Evolutionary conservation across 805 yeast genomes (phyloP).

Genomic region (Sporopachydermia lactativora): DNA sequence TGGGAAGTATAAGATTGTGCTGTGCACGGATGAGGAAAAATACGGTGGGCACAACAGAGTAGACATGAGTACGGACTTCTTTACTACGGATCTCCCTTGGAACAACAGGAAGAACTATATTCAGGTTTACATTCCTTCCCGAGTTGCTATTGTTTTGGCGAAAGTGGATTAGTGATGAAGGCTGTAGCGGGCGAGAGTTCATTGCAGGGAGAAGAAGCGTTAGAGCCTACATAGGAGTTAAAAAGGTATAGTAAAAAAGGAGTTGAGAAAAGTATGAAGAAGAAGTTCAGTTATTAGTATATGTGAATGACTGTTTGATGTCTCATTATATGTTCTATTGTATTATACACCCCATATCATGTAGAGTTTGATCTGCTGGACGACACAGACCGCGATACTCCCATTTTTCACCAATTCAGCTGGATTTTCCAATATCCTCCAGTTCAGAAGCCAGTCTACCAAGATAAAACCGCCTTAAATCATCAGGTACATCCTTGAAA

Average conservation of each 20-base stretch:
- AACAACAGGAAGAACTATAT: slow-evolving; percentile 62
- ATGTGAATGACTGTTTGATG: too few relatives aligned
- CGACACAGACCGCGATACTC: too few relatives aligned
- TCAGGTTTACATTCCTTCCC: slow-evolving; percentile 69
- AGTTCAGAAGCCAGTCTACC: slow-evolving; percentile 18
- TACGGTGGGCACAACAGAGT: slow-evolving; percentile 79
- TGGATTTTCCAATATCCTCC: slow-evolving; percentile 1
- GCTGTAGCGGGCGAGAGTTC: slow-evolving; percentile 7
- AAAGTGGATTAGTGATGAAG: slow-evolving; percentile 2
- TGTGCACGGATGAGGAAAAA: slow-evolving; percentile 56
- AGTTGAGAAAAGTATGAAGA: too few relatives aligned
- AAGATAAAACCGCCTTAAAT: slow-evolving; percentile 17
- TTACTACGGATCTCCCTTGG: slow-evolving; percentile 70
- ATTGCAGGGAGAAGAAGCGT: too few relatives aligned
- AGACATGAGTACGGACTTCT: slow-evolving; percentile 40
- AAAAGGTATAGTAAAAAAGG: too few relatives aligned
- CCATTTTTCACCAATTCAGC: too few relatives aligned
- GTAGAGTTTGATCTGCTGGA: too few relatives aligned
- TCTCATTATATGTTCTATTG: too few relatives aligned
- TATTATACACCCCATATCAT: too few relatives aligned
- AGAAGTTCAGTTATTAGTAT: too few relatives aligned
- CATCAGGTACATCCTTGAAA: slow-evolving; percentile 16
- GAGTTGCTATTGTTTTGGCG: slow-evolving; percentile 55
- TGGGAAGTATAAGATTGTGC: slow-evolving; percentile 61
- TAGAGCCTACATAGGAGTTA: too few relatives aligned